Base-by-base conservation (phyloP, 768 basidiomycete genomes). In the Tulasnella sp. region DNA sequence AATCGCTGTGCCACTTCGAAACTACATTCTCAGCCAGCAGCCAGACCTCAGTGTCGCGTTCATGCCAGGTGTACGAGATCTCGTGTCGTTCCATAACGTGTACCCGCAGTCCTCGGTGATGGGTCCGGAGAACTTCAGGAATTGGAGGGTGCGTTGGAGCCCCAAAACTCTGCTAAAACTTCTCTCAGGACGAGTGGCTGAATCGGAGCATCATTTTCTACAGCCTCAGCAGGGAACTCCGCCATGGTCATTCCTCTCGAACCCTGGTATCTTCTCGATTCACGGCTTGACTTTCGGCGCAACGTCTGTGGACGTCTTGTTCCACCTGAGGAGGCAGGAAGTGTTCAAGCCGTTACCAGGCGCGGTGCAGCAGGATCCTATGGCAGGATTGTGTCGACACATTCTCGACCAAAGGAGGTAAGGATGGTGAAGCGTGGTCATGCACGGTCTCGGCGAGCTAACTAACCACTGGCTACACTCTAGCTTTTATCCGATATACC, bases 401-500 rank as follows among this genome's bases (percentile, higher is more conserved):
- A 81, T 99, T 13, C 85, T 99, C 44, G 89, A 94, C 76, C 98
- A 99, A 81, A 87, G 94, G 83, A 95, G 91, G 96, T 95, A 79
- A 51, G 85, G 39, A 6, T 73, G 18, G 7, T 71, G 40, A 20
- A 16, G 23, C 74, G 26, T 42, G 23, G 69, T 67, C 20, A 7
- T 26, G 13, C 75, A 42, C 74, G 32, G 1, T 39, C 61, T n/a
- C 44, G 11, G 37, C 55, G 15, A 15, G 44, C 69, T 42, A 57
- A 71, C 74, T 29, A 57, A 71, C 74, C 26, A 16, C 48, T 79
- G 79, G 74, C 78, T 70, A 37, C 7, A 4, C 37, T 23, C 26
- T 82, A 98, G 95, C 81, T 98, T 98, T 85, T 99, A 99, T 83
- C 98, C 98, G 0, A 84, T 98, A 55, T 98, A 98, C 84, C 98